Percentiles rank a stretch among this genome's conserved stretches.
Conservation (phyloP, 139 green algal genomes). For the Chlamydomonas incerta region DNA sequence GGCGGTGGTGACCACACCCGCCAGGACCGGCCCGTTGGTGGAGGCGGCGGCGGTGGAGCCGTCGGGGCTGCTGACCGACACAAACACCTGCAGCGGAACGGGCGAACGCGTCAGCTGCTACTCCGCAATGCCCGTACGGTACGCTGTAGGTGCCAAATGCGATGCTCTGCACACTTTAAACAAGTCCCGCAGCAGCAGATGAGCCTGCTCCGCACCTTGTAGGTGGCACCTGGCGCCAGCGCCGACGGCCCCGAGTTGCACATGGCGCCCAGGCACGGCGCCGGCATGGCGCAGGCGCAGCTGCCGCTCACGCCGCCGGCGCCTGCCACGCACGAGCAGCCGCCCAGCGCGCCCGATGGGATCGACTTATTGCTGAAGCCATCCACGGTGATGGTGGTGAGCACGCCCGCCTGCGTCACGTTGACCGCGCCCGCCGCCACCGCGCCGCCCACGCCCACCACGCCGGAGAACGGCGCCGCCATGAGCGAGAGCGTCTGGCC, state of each 20-base stretch:
- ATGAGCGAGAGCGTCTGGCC: not conserved
- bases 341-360: constrained; percentile 27
- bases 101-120: too few species aligned
- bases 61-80: not conserved
- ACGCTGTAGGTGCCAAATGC: too few species aligned
- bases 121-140: too few species aligned
- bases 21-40: not conserved
- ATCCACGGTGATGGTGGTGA: not conserved
- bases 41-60: not conserved
- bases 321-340: not conserved
- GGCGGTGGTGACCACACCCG: constrained; percentile 26
- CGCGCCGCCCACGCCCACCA: constrained; percentile 16
- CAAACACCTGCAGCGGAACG: constrained; percentile 15
- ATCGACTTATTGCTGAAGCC: not conserved
- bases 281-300: constrained; percentile 48
- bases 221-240: constrained; percentile 49
- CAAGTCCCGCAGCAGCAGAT: too few species aligned
- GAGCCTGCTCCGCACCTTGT: constrained; percentile 62
- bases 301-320: not conserved
- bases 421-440: constrained; percentile 34
- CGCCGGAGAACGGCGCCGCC: not conserved
- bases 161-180: too few species aligned
- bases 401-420: not conserved
- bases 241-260: constrained; percentile 46
- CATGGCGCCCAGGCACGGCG: constrained; percentile 43